These are phyloP conservation scores for Cercospora citrullina DNA, from an alignment of 2,329 filamentous ascomycete species.

Conservation along the genomic window DNA sequence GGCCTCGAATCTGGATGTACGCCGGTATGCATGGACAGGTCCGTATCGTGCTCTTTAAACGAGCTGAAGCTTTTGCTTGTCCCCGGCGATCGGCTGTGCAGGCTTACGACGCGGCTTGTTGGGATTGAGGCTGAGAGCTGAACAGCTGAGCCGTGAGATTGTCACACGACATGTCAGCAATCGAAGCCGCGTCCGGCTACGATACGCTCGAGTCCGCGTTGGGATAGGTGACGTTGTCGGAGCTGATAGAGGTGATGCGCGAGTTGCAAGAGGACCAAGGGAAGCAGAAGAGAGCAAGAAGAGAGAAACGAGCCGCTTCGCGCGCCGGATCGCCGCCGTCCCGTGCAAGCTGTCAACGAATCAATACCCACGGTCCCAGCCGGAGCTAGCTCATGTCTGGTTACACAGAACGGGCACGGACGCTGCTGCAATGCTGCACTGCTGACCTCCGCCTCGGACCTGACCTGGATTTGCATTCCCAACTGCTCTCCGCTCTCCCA, in stretches of 20 bases:
- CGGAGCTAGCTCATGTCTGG: neutral
- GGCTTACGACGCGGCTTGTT: neutral
- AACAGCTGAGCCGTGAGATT: neutral
- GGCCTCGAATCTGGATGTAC: neutral
- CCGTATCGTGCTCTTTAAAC: neutral
- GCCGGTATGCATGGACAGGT: neutral
- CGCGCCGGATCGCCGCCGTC: too few species aligned
- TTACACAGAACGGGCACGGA: neutral
- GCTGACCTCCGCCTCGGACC: neutral
- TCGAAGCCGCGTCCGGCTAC: neutral
- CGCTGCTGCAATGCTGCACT: neutral
- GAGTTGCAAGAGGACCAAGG: neutral
- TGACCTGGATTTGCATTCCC: neutral
- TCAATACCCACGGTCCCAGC: neutral
- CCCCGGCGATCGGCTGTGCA: neutral
- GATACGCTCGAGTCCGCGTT: neutral
- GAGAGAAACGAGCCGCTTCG: neutral
- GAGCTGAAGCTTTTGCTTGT: neutral
- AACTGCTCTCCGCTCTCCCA: neutral
- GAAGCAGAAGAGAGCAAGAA: neutral
- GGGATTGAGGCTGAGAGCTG: neutral
- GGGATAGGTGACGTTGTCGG: neutral
- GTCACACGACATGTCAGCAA: slow-evolving; percentile 1
- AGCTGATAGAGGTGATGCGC: neutral
- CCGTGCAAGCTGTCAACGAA: neutral